These are phyloP conservation scores for Begonia loranthoides DNA, from an alignment of 306 rosid species.

Conservation along the genomic window DNA sequence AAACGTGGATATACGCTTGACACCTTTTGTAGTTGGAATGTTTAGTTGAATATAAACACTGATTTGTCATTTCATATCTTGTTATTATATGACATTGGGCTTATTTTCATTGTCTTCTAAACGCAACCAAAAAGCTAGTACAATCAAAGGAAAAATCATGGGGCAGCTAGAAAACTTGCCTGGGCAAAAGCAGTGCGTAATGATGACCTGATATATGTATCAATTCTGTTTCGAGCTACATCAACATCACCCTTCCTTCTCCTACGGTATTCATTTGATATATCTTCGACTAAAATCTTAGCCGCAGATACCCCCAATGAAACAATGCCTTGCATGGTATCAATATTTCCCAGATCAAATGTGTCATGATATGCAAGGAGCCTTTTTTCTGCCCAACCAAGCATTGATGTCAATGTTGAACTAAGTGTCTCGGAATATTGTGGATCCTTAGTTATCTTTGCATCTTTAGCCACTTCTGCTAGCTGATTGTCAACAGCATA, in stretches of 20 bases:
- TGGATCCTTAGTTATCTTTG: slow-evolving; percentile 73
- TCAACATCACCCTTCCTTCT: slow-evolving; percentile 82
- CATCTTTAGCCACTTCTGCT: slow-evolving; percentile 89
- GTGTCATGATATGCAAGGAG: slow-evolving; percentile 99
- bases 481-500: slow-evolving; percentile 63
- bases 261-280: slow-evolving; percentile 84
- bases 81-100: no score
- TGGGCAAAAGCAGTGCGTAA: slow-evolving; percentile 94
- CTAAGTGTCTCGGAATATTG: slow-evolving; percentile 74
- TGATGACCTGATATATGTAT: slow-evolving; percentile 91
- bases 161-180: slow-evolving; percentile 34
- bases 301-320: slow-evolving; percentile 93
- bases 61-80: no score
- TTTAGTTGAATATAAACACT: no score
- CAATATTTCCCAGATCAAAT: slow-evolving; percentile 63
- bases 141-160: no score
- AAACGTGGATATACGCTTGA: no score
- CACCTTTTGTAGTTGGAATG: no score
- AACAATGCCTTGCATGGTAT: slow-evolving; percentile 82
- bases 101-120: no score
- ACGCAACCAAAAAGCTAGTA: no score
- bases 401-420: slow-evolving; percentile 68
- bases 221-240: slow-evolving; percentile 84
- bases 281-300: slow-evolving; percentile 80
- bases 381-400: slow-evolving; percentile 99